Evolutionary conservation across 2,329 filamentous ascomycete species (phyloP).

Genomic region (Phaeosphaeriaceae sp.): DNA sequence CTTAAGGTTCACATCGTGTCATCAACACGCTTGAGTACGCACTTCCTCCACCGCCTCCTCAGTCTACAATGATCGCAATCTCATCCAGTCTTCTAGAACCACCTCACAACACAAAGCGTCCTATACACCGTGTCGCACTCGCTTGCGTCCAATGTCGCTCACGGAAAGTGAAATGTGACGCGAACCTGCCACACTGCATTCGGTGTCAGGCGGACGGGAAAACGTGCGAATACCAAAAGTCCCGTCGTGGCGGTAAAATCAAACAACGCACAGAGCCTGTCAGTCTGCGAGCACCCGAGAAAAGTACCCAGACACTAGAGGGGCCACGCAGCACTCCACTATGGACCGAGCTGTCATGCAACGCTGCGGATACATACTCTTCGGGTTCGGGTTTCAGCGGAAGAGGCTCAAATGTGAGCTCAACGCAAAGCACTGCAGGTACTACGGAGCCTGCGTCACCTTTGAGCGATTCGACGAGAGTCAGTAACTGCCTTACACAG

Average conservation of each 20-base stretch:
- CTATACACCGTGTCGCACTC: constrained; percentile 23
- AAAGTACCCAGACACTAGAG: not conserved
- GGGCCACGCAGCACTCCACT: not conserved
- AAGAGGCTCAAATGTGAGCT: constrained; percentile 12
- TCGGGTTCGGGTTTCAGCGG: not conserved
- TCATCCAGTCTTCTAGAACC: not conserved
- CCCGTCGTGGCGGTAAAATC: constrained; percentile 22
- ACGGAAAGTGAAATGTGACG: constrained; percentile 27
- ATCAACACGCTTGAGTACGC: no score
- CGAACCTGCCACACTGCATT: constrained; percentile 17
- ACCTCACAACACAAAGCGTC: constrained; percentile 4
- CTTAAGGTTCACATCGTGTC: not conserved
- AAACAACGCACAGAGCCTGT: constrained; percentile 10
- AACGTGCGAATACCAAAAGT: constrained; percentile 29
- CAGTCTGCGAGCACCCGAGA: not conserved
- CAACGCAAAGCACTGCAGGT: constrained; percentile 17
- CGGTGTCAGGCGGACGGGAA: constrained; percentile 22
- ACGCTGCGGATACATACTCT: not conserved
- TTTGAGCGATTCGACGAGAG: not conserved
- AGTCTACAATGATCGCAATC: not conserved
- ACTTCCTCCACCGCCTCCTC: no score
- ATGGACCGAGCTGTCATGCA: not conserved
- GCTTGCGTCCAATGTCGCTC: constrained; percentile 30
- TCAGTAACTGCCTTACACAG: constrained; percentile 4
- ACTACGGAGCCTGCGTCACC: constrained; percentile 9